phyloP scores from a whole-genome alignment of 1,284 basidiomycete species.

The Sutorius eximius region DNA sequence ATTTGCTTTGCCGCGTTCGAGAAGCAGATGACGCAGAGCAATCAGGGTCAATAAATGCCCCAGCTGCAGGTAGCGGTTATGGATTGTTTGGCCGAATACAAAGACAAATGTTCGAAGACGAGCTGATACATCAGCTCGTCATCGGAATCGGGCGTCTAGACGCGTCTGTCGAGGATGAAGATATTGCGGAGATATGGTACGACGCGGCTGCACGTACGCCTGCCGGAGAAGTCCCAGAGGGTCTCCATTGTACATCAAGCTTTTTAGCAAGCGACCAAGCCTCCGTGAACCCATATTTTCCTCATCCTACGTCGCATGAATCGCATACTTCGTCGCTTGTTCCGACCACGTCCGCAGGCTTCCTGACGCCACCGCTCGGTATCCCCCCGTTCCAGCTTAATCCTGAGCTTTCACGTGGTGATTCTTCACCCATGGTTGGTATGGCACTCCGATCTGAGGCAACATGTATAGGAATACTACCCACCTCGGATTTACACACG shows the following conservation, averaged over 20 bases:
- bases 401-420: slow-evolving; percentile 17
- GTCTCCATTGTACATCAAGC: slow-evolving; percentile 15
- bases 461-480: slow-evolving; percentile 12
- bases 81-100: slow-evolving; percentile 58
- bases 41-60: slow-evolving; percentile 26
- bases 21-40: slow-evolving; percentile 45
- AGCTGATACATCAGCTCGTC: slow-evolving; percentile 81
- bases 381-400: slow-evolving; percentile 23
- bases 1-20: slow-evolving; percentile 68
- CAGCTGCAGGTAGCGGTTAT: slow-evolving; percentile 25
- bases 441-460: slow-evolving; percentile 20
- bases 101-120: slow-evolving; percentile 69
- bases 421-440: slow-evolving; percentile 12
- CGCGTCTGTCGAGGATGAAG: slow-evolving; percentile 40
- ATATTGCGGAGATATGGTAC: slow-evolving; percentile 31
- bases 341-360: slow-evolving; percentile 10
- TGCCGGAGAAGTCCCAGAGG: slow-evolving; percentile 29
- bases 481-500: slow-evolving; percentile 7
- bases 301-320: slow-evolving; percentile 20
- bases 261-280: slow-evolving; percentile 11
- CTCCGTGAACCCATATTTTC: slow-evolving; percentile 38
- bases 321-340: slow-evolving; percentile 20
- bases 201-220: slow-evolving; percentile 35
- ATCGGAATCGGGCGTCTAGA: slow-evolving; percentile 86
- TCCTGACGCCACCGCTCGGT: slow-evolving; percentile 16